A percentile compares a stretch with the other conserved stretches of the same genome.
Evolutionary conservation across 2,329 filamentous ascomycete species (phyloP).

Genomic region (Colletotrichum navitas): DNA sequence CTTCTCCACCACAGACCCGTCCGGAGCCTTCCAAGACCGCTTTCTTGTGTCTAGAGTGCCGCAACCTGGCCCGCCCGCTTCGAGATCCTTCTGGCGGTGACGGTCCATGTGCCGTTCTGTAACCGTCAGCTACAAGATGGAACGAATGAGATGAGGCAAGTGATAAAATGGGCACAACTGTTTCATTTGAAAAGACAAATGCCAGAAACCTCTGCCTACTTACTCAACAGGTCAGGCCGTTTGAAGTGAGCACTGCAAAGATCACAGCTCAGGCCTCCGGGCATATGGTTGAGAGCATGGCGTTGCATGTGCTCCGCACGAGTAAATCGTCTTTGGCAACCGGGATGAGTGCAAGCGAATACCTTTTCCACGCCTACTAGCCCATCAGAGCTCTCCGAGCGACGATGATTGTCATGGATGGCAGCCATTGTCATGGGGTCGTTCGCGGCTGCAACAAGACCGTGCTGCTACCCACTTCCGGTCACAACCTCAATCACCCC

Average conservation of each 20-base stretch:
- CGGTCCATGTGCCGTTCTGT: constrained; percentile 69
- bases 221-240: constrained; percentile 64
- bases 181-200: background rate
- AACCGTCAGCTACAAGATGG: constrained; percentile 2
- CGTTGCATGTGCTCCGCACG: constrained; percentile 70
- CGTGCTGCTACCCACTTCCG: constrained; percentile 25
- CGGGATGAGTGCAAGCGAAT: constrained; percentile 55
- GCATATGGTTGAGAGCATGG: constrained; percentile 69
- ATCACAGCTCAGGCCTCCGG: constrained; percentile 66
- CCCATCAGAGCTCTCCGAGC: constrained; percentile 30
- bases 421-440: background rate
- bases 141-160: background rate
- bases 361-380: constrained; percentile 28
- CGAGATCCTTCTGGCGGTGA: constrained; percentile 66
- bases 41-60: constrained; percentile 67
- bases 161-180: background rate
- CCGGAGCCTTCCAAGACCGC: constrained; percentile 66
- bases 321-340: constrained; percentile 67
- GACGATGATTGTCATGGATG: constrained; percentile 17
- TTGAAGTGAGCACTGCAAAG: constrained; percentile 73
- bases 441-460: constrained; percentile 8
- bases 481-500: constrained; percentile 2
- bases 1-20: constrained; percentile 65
- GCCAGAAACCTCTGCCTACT: constrained; percentile 11
- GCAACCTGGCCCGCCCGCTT: constrained; percentile 65